A percentile compares a stretch with the other conserved stretches of the same genome.
Evolutionary conservation across 2,329 filamentous ascomycete species (phyloP).

Genomic region (Colletotrichum filicis): DNA sequence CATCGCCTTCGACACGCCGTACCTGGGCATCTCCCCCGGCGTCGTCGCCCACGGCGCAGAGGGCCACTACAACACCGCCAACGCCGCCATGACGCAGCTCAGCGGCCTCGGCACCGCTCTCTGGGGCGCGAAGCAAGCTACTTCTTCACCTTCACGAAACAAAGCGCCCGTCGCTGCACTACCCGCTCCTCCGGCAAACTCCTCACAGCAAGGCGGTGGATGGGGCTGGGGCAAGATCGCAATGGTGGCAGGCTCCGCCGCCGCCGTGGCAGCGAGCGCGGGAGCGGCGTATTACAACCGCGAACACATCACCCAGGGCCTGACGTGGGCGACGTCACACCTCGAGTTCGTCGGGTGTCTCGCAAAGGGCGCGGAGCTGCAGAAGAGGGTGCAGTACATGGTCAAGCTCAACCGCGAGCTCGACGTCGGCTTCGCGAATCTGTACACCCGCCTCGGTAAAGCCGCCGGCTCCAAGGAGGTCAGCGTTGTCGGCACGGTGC

Average conservation of each 20-base stretch:
- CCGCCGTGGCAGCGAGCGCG: conserved; percentile 82
- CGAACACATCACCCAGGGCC: conserved; percentile 80
- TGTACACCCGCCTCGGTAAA: conserved; percentile 86
- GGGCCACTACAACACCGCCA: conserved; percentile 81
- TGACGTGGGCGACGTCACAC: conserved; percentile 87
- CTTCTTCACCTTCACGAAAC: conserved; percentile 44
- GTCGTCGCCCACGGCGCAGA: conserved; percentile 90
- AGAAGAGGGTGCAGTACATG: conserved; percentile 76
- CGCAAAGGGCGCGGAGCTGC: conserved; percentile 83
- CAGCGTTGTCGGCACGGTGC: conserved; percentile 65
- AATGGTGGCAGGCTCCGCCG: conserved; percentile 86
- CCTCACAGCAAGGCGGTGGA: conserved; percentile 64
- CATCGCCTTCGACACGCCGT: conserved; percentile 94
- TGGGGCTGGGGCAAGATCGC: conserved; percentile 86
- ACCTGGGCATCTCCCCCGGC: conserved; percentile 81
- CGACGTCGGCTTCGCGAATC: conserved; percentile 81
- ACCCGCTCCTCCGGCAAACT: conserved; percentile 45
- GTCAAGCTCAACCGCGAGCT: conserved; percentile 72
- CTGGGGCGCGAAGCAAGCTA: conserved; percentile 63
- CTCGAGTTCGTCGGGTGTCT: conserved; percentile 94
- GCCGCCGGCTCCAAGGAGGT: conserved; percentile 67
- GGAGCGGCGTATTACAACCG: conserved; percentile 89
- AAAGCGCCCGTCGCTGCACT: conserved; percentile 49
- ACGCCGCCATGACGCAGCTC: conserved; percentile 75
- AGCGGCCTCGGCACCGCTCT: conserved; percentile 75